Base-by-base conservation (phyloP, 2,329 filamentous ascomycete genomes). In the Zymoseptoria passerinii region DNA sequence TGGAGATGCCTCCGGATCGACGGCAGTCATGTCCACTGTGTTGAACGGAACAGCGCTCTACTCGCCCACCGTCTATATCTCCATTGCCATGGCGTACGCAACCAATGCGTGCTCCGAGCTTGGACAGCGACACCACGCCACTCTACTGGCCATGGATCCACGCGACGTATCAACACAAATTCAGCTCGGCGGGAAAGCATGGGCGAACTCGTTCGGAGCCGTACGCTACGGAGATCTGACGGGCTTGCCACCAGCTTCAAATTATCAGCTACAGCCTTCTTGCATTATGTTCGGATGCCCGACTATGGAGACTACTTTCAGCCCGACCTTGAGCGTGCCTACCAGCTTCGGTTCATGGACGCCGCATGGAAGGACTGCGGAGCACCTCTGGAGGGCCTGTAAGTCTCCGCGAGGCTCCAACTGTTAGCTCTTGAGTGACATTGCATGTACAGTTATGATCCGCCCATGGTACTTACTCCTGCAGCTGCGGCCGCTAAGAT, bases 1-100 rank as follows among this genome's bases (percentile, higher is more conserved):
- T 35, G 28, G 28, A 35, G 28, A 35, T 8, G 8, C 28, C 28
- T 28, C 8, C 8, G 29, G 9, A 35, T 35, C 35, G 51, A 55
- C 52, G 6, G 13, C 28, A 3, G 4, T 8, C 55, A n/a, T 19
- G 16, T 29, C 50, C 3, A 28, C 56, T 13, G 35, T 58, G 18
- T 18, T 55, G 8, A 50, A 59, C 3, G 61, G 58, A 0, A 60
- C 55, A 1, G 63, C 61, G 6, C 48, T 66, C 20, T 56, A 55
- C 8, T 61, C 60, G 10, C 63, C 63, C 1, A 61, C 56, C 6
- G 62, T 65, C 1, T 65, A 65, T 51, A 54, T 64, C 2, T 63
- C 60, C 2, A 58, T 63, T 19, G 51, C 53, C 18, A 64, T 55
- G 3, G 48, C 62, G 1, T 65, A 62, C 44, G 64, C 64, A 10